A percentile compares a stretch with the other conserved stretches of the same genome.
Conservation (phyloP, 2,329 filamentous ascomycete genomes). For the Neonectria magnoliae region DNA sequence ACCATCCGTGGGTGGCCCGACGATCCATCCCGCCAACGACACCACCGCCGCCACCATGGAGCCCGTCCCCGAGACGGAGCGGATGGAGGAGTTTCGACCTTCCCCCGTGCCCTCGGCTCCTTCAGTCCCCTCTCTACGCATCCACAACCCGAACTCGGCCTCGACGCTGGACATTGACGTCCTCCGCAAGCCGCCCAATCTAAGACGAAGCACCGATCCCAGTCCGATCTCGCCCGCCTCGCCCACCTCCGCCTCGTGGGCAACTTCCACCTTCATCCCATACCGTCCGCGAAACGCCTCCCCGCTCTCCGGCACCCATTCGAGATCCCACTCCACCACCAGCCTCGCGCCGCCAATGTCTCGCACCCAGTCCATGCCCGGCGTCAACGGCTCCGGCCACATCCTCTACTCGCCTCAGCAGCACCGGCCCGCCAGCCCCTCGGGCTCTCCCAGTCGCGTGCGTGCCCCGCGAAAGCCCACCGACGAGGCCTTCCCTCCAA, state of each 20-base stretch:
- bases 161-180: constrained; percentile 55
- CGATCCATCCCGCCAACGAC: constrained; percentile 33
- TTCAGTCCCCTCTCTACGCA: constrained; percentile 63
- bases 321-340: constrained; percentile 67
- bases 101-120: constrained; percentile 60
- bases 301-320: constrained; percentile 66
- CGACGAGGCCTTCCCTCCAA: constrained; percentile 69
- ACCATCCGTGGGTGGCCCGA: constrained; percentile 38
- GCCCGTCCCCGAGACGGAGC: constrained; percentile 74
- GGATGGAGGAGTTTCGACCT: constrained; percentile 72
- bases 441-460: constrained; percentile 62
- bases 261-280: constrained; percentile 57
- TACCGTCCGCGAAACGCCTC: constrained; percentile 72
- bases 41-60: constrained; percentile 62
- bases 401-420: constrained; percentile 64
- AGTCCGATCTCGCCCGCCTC: constrained; percentile 60
- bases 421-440: constrained; percentile 64
- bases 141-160: constrained; percentile 53
- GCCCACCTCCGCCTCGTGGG: constrained; percentile 63
- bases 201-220: constrained; percentile 69
- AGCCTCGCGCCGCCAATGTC: constrained; percentile 67
- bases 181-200: constrained; percentile 60
- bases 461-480: constrained; percentile 65
- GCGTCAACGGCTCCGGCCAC: constrained; percentile 68
- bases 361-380: constrained; percentile 72